Base-by-base conservation (phyloP, 2,329 filamentous ascomycete species). In the Fusarium sp. region DNA sequence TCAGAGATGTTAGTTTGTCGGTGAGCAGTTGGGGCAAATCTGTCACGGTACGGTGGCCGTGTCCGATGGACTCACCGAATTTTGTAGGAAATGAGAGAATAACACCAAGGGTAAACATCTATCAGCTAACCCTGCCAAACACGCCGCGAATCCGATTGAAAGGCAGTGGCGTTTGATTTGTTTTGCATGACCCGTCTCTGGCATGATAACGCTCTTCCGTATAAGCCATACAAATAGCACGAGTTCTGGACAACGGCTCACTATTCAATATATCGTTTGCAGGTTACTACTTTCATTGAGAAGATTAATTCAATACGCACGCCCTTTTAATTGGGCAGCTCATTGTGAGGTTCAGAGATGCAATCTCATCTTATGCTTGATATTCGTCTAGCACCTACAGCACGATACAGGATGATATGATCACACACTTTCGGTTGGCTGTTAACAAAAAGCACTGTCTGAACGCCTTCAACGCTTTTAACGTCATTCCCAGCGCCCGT, bases 341-440 rank as follows among this genome's bases (percentile, higher is more conserved):
- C n/a, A 3, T 10, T 41, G 38, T 18, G 23, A 20, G 20, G 23
- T 15, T 11, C 38, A 41, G 4, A 23, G 15, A 16, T 16, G 15
- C 15, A 10, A 13, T 23, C 20, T 11, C 23, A 20, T 41, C 20
- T 49, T n/a, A 15, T 30, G 30, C 20, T 23, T n/a, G 5, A 31
- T 53, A 20, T 37, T 11, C 16, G 10, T n/a, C 13, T 4, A 26
- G 8, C 9, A 36, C 13, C 38, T 41, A 15, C 13, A 41, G 23
- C 38, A 20, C n/a, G 31, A 16, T 13, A 41, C n/a, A 33, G 56
- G 54, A 67, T 59, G 57, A 65, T 40, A 50, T 41, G 16, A 30
- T 31, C 46, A 33, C 16, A 52, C 53, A 65, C 62, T 66, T 57
- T 66, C 51, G 57, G 56, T 66, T 65, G 13, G 33, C 26, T 11